Evolutionary conservation across 1,284 basidiomycete genomes (phyloP).

Genomic region (Apiotrichum brassicae): DNA sequence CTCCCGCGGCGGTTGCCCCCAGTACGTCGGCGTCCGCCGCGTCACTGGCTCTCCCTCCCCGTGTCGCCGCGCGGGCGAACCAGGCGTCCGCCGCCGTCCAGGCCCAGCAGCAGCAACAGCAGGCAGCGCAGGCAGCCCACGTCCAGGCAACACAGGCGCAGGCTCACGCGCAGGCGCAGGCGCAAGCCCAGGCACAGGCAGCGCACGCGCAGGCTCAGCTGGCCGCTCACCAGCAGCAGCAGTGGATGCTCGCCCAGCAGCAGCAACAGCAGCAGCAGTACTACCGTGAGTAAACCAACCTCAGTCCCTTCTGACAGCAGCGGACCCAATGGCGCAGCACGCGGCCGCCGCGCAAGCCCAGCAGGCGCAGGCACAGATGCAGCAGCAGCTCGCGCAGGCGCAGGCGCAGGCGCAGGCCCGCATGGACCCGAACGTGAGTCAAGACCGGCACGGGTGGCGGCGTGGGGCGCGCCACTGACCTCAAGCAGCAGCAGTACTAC

Average conservation of each 20-base stretch:
- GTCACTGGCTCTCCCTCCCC: constrained; percentile 36
- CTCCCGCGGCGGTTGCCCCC: constrained; percentile 35
- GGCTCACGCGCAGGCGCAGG: constrained; percentile 36
- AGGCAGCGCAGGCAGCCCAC: constrained; percentile 17
- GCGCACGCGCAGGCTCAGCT: constrained; percentile 27
- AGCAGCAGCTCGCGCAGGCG: constrained; percentile 26
- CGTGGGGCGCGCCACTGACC: neutral
- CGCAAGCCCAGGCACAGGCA: constrained; percentile 42
- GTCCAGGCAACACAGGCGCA: constrained; percentile 44
- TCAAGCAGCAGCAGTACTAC: constrained; percentile 26
- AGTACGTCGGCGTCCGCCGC: constrained; percentile 27
- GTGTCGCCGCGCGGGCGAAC: constrained; percentile 36
- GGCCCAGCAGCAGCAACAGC: constrained; percentile 25
- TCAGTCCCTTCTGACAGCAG: constrained; percentile 5
- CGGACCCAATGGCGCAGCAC: constrained; percentile 29
- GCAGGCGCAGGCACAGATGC: constrained; percentile 36
- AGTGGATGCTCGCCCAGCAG: constrained; percentile 21
- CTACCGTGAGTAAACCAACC: constrained; percentile 19
- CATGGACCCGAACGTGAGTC: constrained; percentile 29
- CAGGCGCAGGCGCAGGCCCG: constrained; percentile 27
- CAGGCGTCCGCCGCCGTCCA: constrained; percentile 40
- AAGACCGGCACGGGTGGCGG: neutral
- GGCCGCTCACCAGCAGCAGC: constrained; percentile 37
- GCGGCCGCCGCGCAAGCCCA: constrained; percentile 16
- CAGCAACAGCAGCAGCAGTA: constrained; percentile 29